These are phyloP conservation scores for Albophoma yamanashiensis DNA, from an alignment of 2,329 filamentous ascomycete species.

Conservation along the genomic window DNA sequence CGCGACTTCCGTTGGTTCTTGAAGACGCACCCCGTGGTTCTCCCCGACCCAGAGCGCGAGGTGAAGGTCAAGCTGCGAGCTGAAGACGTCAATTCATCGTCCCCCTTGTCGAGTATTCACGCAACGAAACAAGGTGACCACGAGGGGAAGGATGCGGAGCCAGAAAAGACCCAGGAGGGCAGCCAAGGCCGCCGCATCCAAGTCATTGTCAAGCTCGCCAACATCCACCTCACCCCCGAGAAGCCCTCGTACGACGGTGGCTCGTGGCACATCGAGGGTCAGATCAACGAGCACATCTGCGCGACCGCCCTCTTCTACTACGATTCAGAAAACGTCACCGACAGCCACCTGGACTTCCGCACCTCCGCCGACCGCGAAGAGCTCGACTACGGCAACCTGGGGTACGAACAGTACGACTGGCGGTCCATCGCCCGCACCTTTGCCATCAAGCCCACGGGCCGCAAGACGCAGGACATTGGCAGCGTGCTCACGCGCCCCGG, in stretches of 20 bases:
- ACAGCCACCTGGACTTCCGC: conserved; percentile 38
- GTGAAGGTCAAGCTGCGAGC: background rate
- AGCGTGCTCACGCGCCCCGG: conserved; percentile 33
- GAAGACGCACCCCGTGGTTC: background rate
- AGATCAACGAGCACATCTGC: too few relatives aligned
- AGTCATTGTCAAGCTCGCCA: too few relatives aligned
- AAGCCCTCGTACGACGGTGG: too few relatives aligned
- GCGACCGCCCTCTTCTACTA: conserved; percentile 10
- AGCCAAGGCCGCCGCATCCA: conserved; percentile 4
- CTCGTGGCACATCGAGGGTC: too few relatives aligned
- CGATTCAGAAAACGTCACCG: conserved; percentile 47
- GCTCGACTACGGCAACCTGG: conserved; percentile 6
- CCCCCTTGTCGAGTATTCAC: background rate
- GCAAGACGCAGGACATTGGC: conserved; percentile 27
- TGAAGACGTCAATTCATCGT: background rate
- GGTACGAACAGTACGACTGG: conserved; percentile 21
- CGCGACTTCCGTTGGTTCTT: background rate
- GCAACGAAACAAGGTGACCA: conserved; percentile 6
- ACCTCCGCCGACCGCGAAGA: conserved; percentile 23
- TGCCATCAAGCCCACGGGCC: conserved; percentile 14
- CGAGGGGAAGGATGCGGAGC: background rate
- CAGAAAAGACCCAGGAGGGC: background rate
- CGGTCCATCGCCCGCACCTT: conserved; percentile 22
- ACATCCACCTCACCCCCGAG: too few relatives aligned
- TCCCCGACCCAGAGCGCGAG: background rate